Conservation (phyloP, 2,329 filamentous ascomycete genomes). For the Alternaria brassicae region DNA sequence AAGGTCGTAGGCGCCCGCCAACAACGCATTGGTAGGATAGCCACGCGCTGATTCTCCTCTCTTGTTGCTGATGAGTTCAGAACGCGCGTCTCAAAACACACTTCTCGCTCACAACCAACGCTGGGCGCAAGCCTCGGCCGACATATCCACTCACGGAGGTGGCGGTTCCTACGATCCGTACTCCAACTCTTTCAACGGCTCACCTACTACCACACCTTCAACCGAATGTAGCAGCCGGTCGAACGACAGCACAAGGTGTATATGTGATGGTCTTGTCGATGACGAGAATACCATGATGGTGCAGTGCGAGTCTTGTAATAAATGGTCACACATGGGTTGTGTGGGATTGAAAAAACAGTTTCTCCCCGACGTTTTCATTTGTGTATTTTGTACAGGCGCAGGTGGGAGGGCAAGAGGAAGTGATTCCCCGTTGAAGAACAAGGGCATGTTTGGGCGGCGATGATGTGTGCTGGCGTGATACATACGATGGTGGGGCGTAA, state of each 20-base stretch:
- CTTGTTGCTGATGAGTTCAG: conserved; percentile 29
- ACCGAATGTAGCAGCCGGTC: conserved; percentile 61
- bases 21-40: conserved; percentile 43
- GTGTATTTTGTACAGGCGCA: conserved; percentile 50
- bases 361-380: conserved; percentile 52
- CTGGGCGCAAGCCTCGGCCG: conserved; percentile 55
- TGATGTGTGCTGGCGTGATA: not conserved
- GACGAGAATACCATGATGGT: conserved; percentile 65
- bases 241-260: conserved; percentile 62
- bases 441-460: not conserved
- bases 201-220: conserved; percentile 61
- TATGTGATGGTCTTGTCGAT: conserved; percentile 58
- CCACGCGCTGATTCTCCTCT: not conserved
- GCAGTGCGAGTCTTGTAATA: conserved; percentile 69
- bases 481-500: not conserved
- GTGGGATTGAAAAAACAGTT: conserved; percentile 61
- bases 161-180: conserved; percentile 41
- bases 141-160: conserved; percentile 34
- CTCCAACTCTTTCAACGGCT: conserved; percentile 47
- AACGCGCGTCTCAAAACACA: conserved; percentile 45
- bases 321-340: conserved; percentile 67
- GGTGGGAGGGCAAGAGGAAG: not conserved
- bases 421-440: not conserved
- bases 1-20: conserved; percentile 50
- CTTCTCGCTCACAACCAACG: conserved; percentile 55